phyloP scores from a whole-genome alignment of 2,329 filamentous ascomycete genomes.

The Penicillium crustosum region DNA sequence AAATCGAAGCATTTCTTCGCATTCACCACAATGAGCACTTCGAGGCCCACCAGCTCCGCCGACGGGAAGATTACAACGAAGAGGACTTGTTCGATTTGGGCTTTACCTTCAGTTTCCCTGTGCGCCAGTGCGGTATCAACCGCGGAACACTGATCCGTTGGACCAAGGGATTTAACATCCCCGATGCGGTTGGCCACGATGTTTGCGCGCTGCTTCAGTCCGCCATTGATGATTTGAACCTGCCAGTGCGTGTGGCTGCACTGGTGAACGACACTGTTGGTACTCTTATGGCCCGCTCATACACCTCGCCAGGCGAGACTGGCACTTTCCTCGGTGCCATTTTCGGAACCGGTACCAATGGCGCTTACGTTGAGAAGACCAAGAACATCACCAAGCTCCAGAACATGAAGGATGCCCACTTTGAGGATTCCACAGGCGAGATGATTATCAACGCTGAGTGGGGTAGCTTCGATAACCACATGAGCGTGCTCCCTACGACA shows the following conservation, averaged over 20 bases:
- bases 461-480: slow-evolving; percentile 95
- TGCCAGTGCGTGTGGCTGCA: slow-evolving; percentile 92
- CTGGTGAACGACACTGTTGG: slow-evolving; percentile 97
- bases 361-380: slow-evolving; percentile 93
- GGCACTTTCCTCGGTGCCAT: slow-evolving; percentile 91
- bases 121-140: slow-evolving; percentile 92
- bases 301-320: slow-evolving; percentile 84
- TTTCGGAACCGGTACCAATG: slow-evolving; percentile 96
- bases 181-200: slow-evolving; percentile 90
- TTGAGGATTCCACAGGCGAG: slow-evolving; percentile 77
- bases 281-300: slow-evolving; percentile 95
- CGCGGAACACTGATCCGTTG: slow-evolving; percentile 91
- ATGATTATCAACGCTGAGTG: slow-evolving; percentile 99
- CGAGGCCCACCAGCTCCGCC: slow-evolving; percentile 64
- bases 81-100: slow-evolving; percentile 87
- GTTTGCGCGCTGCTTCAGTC: slow-evolving; percentile 85
- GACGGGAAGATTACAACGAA: slow-evolving; percentile 62
- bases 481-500: slow-evolving; percentile 83
- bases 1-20: slow-evolving; percentile 85
- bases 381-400: slow-evolving; percentile 76
- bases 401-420: slow-evolving; percentile 55
- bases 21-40: slow-evolving; percentile 89
- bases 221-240: slow-evolving; percentile 80
- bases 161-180: slow-evolving; percentile 98
- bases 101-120: slow-evolving; percentile 99